Percentiles rank a stretch among this genome's conserved stretches.
Conservation (phyloP, 305 asterid species). For the Withania somnifera region DNA sequence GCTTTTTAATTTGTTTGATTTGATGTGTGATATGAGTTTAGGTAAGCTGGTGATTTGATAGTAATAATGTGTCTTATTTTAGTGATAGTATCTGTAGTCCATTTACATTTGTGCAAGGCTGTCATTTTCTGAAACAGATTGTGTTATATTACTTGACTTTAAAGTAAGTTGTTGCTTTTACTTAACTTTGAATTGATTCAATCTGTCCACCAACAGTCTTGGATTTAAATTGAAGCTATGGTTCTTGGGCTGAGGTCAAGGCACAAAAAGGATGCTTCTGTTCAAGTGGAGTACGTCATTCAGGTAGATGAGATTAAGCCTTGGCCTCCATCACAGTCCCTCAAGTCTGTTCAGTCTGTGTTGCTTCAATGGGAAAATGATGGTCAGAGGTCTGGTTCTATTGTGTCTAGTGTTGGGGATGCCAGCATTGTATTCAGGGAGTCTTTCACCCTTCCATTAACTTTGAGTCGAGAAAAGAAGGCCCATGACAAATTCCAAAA, state of each 20-base stretch:
- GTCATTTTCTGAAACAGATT: not conserved
- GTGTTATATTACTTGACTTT: not conserved
- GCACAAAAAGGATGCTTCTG: constrained; percentile 41
- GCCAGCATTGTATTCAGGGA: constrained; percentile 50
- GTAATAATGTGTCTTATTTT: not conserved
- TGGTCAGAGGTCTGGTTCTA: constrained; percentile 49
- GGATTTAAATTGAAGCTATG: constrained; percentile 27
- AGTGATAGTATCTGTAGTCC: no score
- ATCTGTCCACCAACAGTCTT: not conserved
- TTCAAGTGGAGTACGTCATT: constrained; percentile 43
- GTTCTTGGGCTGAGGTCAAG: constrained; percentile 73
- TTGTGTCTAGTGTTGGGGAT: constrained; percentile 50
- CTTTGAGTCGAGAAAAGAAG: constrained; percentile 38
- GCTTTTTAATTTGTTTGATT: not conserved
- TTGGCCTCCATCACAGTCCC: constrained; percentile 84
- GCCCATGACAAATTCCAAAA: constrained; percentile 37
- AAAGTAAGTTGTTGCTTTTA: not conserved
- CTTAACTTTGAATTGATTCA: not conserved
- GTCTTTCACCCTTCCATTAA: constrained; percentile 47
- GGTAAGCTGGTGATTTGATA: not conserved
- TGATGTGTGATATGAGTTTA: not conserved
- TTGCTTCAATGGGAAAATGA: constrained; percentile 77
- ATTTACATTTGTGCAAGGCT: not conserved
- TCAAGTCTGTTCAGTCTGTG: constrained; percentile 54
- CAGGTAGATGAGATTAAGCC: constrained; percentile 64